Evolutionary conservation across 306 rosid species (phyloP), one percentile per base, ranked within the genome.

Genomic region (Sesbania bispinosa): DNA sequence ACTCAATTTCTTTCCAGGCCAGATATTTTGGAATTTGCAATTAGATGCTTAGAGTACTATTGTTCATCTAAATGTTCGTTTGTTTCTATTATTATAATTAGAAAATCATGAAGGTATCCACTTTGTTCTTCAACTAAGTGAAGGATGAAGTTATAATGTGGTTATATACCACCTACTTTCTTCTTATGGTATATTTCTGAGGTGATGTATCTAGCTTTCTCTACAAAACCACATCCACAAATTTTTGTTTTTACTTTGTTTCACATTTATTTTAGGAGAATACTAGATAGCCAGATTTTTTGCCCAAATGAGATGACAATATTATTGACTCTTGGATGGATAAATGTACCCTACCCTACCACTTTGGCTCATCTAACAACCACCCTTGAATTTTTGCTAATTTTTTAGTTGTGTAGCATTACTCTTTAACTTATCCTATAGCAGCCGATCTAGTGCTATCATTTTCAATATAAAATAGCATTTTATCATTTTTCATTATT

Each of bases 41-140:
- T 60, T 26, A 7, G 46, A 1, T 35, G 27, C 35, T 51, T 8
- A 2, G 18, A 15, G 33, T 61, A n/a, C n/a, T 14, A 24, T 6
- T 38, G 55, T 19, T 50, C 23, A 29, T 29, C 30, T 39, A 39
- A 46, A 16, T 15, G 43, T 65, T 23, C 52, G 58, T 64, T 62
- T 69, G 38, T 23, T 30, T 70, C 2, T 1, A 23, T 73, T 55
- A 26, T 55, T 78, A 13, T 55, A 30, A 7, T n/a, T 79, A 48
- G 63, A 57, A 20, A 58, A 21, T 65, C 9, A 47, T 79, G 4
- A 63, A 4, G 62, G 59, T 50, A 46, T 68, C 27, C 32, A 10
- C 43, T 39, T 15, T 61, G 4, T 71, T 57, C 7, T 13, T 6
- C 24, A 51, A 13, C 14, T 68, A 21, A 26, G 16, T 50, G 13